A percentile compares a stretch with the other conserved stretches of the same genome.
phyloP scores from a whole-genome alignment of 116 monocot species.

The Posidonia oceanica region DNA sequence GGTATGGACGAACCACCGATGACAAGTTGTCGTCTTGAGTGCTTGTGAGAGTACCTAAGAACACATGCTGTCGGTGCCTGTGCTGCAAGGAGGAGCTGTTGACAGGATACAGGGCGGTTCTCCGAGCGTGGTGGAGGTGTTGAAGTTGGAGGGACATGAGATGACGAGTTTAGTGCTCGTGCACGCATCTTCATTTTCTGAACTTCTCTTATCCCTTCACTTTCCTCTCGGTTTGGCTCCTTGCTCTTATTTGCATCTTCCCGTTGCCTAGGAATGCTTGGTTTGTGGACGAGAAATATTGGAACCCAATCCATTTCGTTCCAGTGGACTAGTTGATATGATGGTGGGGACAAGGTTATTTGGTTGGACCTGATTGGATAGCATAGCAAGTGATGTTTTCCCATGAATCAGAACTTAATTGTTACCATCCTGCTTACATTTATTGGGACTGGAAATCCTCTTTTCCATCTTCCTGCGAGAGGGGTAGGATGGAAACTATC shows the following conservation, averaged over 20 bases:
- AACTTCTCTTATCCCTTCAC: not conserved
- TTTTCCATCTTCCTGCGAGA: no score
- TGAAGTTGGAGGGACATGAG: not conserved
- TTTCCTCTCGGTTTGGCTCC: not conserved
- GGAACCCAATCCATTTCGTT: not conserved
- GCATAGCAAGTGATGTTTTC: no score
- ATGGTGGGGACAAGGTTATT: no score
- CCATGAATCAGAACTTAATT: no score
- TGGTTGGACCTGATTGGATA: no score
- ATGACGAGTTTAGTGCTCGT: not conserved
- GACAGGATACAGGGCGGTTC: not conserved
- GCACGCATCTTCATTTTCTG: not conserved
- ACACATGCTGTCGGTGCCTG: no score
- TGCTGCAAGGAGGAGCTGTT: not conserved
- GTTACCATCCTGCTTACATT: no score
- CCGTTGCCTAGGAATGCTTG: not conserved
- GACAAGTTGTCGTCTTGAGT: slow-evolving; percentile 36
- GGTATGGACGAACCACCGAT: slow-evolving; percentile 19
- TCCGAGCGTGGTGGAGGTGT: not conserved
- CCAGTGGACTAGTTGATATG: not conserved
- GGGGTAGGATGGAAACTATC: no score
- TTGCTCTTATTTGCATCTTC: not conserved
- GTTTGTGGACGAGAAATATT: not conserved
- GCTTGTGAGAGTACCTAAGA: not conserved
- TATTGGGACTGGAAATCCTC: no score